Percentiles rank a stretch among this genome's conserved stretches.
These are phyloP conservation scores for Xylariales sp. DNA, from an alignment of 2,329 filamentous ascomycete genomes.

Conservation along the genomic window DNA sequence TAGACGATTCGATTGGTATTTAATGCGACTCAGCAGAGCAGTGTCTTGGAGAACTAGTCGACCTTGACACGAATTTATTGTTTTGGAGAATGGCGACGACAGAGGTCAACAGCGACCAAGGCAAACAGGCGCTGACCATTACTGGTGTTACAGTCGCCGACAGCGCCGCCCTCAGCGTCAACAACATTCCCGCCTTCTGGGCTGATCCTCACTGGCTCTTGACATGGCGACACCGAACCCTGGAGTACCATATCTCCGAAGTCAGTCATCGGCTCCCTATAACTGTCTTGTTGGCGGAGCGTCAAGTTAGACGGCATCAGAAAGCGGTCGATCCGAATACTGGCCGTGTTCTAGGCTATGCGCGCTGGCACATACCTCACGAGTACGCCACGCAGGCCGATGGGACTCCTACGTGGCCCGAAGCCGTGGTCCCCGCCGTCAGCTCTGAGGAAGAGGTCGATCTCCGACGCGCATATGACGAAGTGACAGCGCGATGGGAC, in stretches of 20 bases:
- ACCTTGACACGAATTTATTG: no score
- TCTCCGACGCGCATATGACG: neutral
- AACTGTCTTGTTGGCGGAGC: constrained; percentile 3
- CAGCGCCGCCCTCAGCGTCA: constrained; percentile 12
- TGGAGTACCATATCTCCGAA: constrained; percentile 16
- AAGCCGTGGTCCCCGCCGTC: constrained; percentile 1
- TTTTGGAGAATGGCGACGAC: no score
- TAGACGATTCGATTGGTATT: no score
- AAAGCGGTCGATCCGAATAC: neutral
- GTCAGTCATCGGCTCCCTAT: constrained; percentile 12
- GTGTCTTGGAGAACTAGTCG: no score
- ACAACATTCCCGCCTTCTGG: constrained; percentile 16
- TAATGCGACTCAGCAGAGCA: no score
- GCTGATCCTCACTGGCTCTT: constrained; percentile 13
- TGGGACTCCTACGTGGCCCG: neutral
- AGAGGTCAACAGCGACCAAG: no score
- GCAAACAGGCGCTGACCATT: no score
- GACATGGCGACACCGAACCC: constrained; percentile 15
- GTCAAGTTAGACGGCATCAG: constrained; percentile 1
- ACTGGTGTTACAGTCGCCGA: constrained; percentile 10
- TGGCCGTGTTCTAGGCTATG: constrained; percentile 1
- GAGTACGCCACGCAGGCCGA: neutral
- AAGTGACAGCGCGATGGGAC: neutral
- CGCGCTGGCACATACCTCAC: neutral
- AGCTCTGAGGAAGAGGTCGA: neutral